Percentiles rank a stretch among this genome's conserved stretches.
phyloP scores from a whole-genome alignment of 768 basidiomycete genomes.

The Trametes cingulata region DNA sequence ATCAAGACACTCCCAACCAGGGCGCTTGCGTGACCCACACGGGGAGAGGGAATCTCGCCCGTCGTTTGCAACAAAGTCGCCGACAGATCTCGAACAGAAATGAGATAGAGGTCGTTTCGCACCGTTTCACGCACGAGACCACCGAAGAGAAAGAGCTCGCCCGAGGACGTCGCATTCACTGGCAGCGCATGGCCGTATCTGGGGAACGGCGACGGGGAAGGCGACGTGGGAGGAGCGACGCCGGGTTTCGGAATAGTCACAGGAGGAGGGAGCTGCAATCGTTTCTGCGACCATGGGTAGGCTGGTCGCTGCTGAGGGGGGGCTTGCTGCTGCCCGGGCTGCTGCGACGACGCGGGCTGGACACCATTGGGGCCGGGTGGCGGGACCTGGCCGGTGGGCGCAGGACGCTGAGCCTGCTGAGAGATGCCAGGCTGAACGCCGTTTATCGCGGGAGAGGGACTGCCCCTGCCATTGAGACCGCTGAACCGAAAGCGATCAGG shows the following conservation, averaged over 20 bases:
- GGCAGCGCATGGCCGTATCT: constrained; percentile 95
- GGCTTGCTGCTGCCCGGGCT: constrained; percentile 23
- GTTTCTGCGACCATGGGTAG: constrained; percentile 83
- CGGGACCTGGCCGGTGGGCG: constrained; percentile 14
- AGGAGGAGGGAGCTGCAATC: constrained; percentile 70
- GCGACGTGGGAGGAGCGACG: constrained; percentile 58
- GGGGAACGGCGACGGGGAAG: constrained; percentile 90
- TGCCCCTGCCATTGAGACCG: constrained; percentile 32
- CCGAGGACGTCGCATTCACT: constrained; percentile 68
- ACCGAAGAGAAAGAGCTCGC: constrained; percentile 95
- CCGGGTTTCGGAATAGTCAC: constrained; percentile 64
- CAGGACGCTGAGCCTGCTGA: constrained; percentile 18
- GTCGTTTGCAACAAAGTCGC: constrained; percentile 83
- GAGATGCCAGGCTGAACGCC: constrained; percentile 22
- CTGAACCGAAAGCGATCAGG: constrained; percentile 22
- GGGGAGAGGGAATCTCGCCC: constrained; percentile 83
- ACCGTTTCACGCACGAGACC: constrained; percentile 91
- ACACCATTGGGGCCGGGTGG: constrained; percentile 16
- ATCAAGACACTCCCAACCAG: constrained; percentile 94
- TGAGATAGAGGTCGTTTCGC: constrained; percentile 91
- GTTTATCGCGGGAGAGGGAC: constrained; percentile 28
- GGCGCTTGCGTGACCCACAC: constrained; percentile 97
- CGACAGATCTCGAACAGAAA: constrained; percentile 76
- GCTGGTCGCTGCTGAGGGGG: constrained; percentile 52
- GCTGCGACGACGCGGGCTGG: constrained; percentile 29